Conservation (phyloP, 2,329 filamentous ascomycete species). For the Paracoccidioides brasiliensis region DNA sequence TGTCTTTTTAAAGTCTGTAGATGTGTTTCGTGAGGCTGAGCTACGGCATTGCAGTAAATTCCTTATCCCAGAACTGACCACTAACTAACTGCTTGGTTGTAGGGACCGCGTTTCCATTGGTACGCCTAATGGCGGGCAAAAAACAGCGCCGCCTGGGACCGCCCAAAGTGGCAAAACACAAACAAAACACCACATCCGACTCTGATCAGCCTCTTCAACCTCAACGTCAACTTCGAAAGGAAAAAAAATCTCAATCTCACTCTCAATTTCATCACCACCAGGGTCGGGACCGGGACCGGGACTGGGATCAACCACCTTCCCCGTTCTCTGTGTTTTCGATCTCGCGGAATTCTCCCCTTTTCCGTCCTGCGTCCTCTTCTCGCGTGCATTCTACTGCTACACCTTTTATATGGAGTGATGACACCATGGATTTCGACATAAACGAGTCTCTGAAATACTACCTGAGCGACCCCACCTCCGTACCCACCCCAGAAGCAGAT, state of each 20-base stretch:
- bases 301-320: slow-evolving; percentile 4
- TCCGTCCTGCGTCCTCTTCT: background rate
- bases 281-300: slow-evolving; percentile 4
- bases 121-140: slow-evolving; percentile 1
- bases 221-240: slow-evolving; percentile 1
- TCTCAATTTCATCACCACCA: background rate
- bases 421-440: slow-evolving; percentile 71
- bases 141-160: slow-evolving; percentile 5
- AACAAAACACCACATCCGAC: slow-evolving; percentile 14
- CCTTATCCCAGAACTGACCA: too few relatives aligned
- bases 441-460: slow-evolving; percentile 95
- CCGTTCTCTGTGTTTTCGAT: slow-evolving; percentile 5
- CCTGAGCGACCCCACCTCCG: slow-evolving; percentile 76
- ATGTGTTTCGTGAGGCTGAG: too few relatives aligned
- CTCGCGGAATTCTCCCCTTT: slow-evolving; percentile 5
- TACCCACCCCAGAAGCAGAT: slow-evolving; percentile 78
- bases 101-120: background rate
- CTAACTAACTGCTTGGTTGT: too few relatives aligned
- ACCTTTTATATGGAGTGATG: slow-evolving; percentile 44
- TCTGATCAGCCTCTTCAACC: slow-evolving; percentile 10
- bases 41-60: too few relatives aligned
- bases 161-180: slow-evolving; percentile 20
- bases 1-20: too few relatives aligned
- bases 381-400: background rate
- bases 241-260: too few relatives aligned